phyloP scores from a whole-genome alignment of 202 grass and related monocot genomes.

The Eragrostis tef region DNA sequence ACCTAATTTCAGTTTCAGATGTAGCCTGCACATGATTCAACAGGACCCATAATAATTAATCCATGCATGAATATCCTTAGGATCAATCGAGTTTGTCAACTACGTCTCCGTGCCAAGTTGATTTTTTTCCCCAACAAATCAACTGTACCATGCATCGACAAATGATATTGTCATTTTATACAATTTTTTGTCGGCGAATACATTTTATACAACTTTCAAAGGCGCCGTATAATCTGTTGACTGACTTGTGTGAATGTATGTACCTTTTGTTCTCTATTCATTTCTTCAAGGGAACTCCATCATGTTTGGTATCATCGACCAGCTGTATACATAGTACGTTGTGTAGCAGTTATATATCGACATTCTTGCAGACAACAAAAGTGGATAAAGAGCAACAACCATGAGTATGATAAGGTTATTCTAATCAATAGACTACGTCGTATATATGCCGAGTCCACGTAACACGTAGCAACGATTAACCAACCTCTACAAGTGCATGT shows the following conservation, averaged over 20 bases:
- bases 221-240: constrained; percentile 6
- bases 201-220: not conserved
- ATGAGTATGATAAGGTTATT: constrained; percentile 9
- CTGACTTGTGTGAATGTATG: not conserved
- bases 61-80: not conserved
- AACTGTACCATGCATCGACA: no score
- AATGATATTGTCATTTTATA: no score
- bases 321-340: not conserved
- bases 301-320: not conserved
- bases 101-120: not conserved
- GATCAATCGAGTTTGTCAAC: not conserved
- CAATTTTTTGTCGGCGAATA: no score
- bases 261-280: constrained; percentile 13
- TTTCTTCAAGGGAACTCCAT: constrained; percentile 53
- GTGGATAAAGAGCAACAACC: not conserved
- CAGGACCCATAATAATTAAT: not conserved
- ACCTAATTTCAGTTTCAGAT: constrained; percentile 25
- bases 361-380: not conserved
- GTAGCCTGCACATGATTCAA: constrained; percentile 26
- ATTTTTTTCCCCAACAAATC: no score
- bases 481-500: constrained; percentile 36
- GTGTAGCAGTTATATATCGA: not conserved
- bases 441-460: constrained; percentile 14
- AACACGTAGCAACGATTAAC: constrained; percentile 29
- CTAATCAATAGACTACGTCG: constrained; percentile 28